A percentile compares a stretch with the other conserved stretches of the same genome.
phyloP scores from a whole-genome alignment of 371 early-diverging fungal genomes.

The Coemansia linderi region DNA sequence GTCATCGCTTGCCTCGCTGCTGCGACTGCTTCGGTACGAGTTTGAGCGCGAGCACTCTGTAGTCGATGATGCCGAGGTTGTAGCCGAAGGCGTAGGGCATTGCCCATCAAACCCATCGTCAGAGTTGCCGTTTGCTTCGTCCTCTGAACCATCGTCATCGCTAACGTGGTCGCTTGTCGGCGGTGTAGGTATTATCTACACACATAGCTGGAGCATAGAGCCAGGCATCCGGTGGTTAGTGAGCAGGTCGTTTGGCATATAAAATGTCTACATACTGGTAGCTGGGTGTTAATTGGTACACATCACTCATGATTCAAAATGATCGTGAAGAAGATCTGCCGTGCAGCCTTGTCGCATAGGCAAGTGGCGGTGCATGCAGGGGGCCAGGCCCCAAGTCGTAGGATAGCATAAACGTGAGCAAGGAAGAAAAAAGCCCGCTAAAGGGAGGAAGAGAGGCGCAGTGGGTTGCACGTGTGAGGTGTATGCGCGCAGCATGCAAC shows the following conservation, averaged over 20 bases:
- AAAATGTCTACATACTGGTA: background rate
- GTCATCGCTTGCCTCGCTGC: constrained; percentile 33
- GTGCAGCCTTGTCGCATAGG: background rate
- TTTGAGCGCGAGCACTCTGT: constrained; percentile 44
- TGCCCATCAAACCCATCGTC: constrained; percentile 47
- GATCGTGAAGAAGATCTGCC: background rate
- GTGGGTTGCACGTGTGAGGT: background rate
- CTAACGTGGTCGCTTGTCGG: constrained; percentile 7
- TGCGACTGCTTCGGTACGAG: constrained; percentile 32
- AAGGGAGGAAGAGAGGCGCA: background rate
- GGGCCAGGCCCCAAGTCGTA: background rate
- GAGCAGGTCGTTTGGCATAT: background rate
- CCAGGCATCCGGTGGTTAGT: background rate
- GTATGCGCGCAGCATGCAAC: background rate
- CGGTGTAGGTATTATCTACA: background rate
- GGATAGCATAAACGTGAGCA: background rate
- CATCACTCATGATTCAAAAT: background rate
- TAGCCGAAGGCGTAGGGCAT: constrained; percentile 17
- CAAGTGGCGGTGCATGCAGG: constrained; percentile 8
- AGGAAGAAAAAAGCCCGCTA: background rate
- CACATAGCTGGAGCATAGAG: background rate
- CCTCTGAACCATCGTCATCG: constrained; percentile 22
- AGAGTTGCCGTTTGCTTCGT: constrained; percentile 14
- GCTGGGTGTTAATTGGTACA: background rate
- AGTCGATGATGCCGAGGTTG: constrained; percentile 32